Conservation (phyloP, 2,329 filamentous ascomycete genomes). For the Trichoderma arundinaceum region DNA sequence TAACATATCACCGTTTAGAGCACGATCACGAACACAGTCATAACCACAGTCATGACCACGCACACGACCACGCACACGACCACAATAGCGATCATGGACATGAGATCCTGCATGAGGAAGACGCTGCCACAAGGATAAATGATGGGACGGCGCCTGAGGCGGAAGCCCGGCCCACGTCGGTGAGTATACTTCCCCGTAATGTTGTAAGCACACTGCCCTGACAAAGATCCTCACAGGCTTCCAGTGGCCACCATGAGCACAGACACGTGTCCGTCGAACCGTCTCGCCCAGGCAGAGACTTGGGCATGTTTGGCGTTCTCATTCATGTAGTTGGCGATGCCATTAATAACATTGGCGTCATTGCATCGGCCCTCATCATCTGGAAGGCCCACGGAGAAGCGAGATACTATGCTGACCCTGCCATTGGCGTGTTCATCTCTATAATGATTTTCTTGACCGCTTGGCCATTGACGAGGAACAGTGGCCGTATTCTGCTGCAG, state of each 20-base stretch:
- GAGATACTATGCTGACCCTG: conserved; percentile 75
- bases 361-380: conserved; percentile 70
- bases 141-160: conserved; percentile 30
- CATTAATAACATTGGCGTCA: conserved; percentile 77
- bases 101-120: conserved; percentile 23
- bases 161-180: conserved; percentile 33
- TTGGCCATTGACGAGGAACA: conserved; percentile 65
- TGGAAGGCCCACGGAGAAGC: conserved; percentile 64
- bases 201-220: neutral
- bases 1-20: neutral
- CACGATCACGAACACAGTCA: conserved; percentile 17
- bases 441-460: conserved; percentile 73
- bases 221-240: conserved; percentile 15
- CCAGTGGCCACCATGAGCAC: conserved; percentile 54
- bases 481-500: conserved; percentile 70
- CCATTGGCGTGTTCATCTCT: conserved; percentile 70
- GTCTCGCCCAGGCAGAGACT: conserved; percentile 55
- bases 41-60: conserved; percentile 49
- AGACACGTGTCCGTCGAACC: conserved; percentile 49
- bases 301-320: conserved; percentile 74
- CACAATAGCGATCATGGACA: conserved; percentile 1
- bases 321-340: conserved; percentile 75
- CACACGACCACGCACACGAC: conserved; percentile 39
- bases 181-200: conserved; percentile 28
- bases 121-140: conserved; percentile 26